These are phyloP conservation scores for Pelargonium nanum DNA, from an alignment of 345 rosid genomes.

Conservation along the genomic window DNA sequence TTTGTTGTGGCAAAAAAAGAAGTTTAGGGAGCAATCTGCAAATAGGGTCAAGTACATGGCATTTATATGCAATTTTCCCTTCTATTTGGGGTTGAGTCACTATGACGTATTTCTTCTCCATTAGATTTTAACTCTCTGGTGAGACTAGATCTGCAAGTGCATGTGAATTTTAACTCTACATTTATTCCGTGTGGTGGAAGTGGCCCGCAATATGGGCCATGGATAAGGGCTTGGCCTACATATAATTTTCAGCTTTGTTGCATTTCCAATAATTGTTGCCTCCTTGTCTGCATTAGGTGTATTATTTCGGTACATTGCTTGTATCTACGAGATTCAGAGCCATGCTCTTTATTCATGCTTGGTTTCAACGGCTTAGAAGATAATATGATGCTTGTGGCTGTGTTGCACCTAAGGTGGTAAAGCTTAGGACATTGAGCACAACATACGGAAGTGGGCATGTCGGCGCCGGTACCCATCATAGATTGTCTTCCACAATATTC, in stretches of 20 bases:
- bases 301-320: not conserved
- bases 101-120: no score
- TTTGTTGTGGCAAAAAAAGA: no score
- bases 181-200: slow-evolving; percentile 4
- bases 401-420: no score
- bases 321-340: not conserved
- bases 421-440: not conserved
- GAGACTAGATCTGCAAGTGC: slow-evolving; percentile 12
- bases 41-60: no score
- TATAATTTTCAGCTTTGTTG: slow-evolving; percentile 6
- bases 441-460: not conserved
- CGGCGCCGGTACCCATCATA: no score
- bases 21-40: no score
- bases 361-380: not conserved
- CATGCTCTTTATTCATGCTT: not conserved
- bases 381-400: no score
- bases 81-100: no score
- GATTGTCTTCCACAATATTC: no score
- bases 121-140: no score
- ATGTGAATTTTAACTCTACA: slow-evolving; percentile 7
- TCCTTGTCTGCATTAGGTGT: no score
- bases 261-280: not conserved
- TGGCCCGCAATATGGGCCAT: slow-evolving; percentile 15
- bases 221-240: slow-evolving; percentile 6
- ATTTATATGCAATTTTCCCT: no score